These are phyloP conservation scores for Leishmania lainsoni DNA, from an alignment of 208 protist species.

Conservation along the genomic window DNA sequence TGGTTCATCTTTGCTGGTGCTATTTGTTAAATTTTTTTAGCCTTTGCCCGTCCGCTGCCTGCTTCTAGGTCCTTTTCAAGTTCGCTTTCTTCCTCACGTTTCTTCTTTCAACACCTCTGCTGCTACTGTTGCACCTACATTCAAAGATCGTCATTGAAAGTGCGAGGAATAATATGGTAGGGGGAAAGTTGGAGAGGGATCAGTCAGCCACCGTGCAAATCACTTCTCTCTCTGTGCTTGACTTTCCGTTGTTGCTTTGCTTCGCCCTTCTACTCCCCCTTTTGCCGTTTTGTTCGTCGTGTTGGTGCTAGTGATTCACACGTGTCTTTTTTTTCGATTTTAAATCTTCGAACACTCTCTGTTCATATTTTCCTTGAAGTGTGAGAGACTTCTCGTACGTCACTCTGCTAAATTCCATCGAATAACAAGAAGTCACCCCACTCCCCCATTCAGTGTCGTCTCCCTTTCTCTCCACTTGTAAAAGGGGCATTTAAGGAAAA, in stretches of 20 bases:
- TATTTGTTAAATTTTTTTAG: constrained; percentile 4
- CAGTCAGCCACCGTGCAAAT: too few species aligned
- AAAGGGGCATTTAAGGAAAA: background rate
- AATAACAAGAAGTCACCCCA: background rate
- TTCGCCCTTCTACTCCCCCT: background rate
- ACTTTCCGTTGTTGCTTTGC: constrained; percentile 12
- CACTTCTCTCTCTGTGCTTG: background rate
- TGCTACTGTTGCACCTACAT: background rate
- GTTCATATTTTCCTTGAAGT: background rate
- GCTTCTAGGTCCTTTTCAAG: background rate
- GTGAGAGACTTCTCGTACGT: background rate
- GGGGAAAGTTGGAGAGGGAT: background rate
- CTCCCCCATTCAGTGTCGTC: background rate
- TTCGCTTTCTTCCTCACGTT: constrained; percentile 18
- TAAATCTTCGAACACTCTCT: background rate
- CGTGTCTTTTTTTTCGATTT: constrained; percentile 2
- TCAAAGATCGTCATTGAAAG: background rate
- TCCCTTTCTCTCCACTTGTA: background rate
- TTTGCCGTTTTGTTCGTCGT: constrained; percentile 16
- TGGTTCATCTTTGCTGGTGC: background rate
- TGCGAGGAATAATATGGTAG: background rate
- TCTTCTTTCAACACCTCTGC: background rate
- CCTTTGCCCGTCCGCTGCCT: background rate
- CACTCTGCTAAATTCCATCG: background rate
- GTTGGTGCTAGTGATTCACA: constrained; percentile 1